Percentiles rank a stretch among this genome's conserved stretches.
Evolutionary conservation across 169 alveolate species (phyloP).

Genomic region (Plasmodium vivax): DNA sequence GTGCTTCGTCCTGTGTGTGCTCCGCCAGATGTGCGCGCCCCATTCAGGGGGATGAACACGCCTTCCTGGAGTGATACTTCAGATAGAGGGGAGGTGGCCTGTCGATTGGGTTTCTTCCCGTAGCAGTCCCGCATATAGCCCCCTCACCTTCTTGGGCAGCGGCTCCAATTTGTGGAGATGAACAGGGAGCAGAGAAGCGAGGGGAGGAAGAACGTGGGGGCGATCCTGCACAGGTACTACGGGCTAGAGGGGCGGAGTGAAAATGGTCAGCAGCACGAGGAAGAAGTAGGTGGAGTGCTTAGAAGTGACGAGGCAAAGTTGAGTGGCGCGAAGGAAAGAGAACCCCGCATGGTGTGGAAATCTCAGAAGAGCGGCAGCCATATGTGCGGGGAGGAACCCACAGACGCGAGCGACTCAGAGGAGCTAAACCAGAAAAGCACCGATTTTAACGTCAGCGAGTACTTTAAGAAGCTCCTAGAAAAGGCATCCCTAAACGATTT

Average conservation of each 20-base stretch:
- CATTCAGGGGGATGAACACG: neutral
- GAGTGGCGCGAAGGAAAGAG: neutral
- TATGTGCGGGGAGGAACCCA: neutral
- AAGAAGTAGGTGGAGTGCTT: neutral
- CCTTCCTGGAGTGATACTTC: neutral
- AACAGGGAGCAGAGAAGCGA: neutral
- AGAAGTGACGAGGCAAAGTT: neutral
- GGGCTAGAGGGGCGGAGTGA: slow-evolving; percentile 8
- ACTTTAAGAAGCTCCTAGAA: slow-evolving; percentile 68
- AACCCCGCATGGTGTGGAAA: neutral
- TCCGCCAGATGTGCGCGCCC: neutral
- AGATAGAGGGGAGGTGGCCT: neutral
- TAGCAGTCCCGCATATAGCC: neutral
- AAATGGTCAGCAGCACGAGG: neutral
- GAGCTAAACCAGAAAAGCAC: slow-evolving; percentile 35
- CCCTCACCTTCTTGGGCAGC: neutral
- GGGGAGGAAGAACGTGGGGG: slow-evolving; percentile 50
- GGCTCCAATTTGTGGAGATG: neutral
- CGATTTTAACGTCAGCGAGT: slow-evolving; percentile 60
- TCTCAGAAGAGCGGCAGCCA: neutral
- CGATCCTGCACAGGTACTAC: slow-evolving; percentile 27
- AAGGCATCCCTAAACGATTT: slow-evolving; percentile 50
- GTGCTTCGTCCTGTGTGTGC: neutral
- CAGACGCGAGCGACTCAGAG: neutral
- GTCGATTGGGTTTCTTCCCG: neutral